A percentile compares a stretch with the other conserved stretches of the same genome.
Evolutionary conservation across 164 flowering plant genomes (phyloP).

Genomic region (Protea cynaroides): DNA sequence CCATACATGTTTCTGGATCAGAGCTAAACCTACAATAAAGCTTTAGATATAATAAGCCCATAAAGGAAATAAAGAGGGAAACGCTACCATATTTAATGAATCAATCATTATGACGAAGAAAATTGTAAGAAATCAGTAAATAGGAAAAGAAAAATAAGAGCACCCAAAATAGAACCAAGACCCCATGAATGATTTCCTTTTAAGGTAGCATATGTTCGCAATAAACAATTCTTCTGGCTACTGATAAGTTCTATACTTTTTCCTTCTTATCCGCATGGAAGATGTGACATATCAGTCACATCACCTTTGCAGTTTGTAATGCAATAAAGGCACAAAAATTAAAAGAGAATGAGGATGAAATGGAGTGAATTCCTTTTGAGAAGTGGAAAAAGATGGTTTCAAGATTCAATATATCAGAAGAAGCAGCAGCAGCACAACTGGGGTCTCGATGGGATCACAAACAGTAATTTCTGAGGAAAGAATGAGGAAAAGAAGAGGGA

Average conservation of each 20-base stretch:
- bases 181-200: background rate
- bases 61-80: background rate
- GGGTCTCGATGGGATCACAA: no score
- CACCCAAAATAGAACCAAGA: background rate
- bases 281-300: no score
- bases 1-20: constrained; percentile 95
- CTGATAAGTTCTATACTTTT: background rate
- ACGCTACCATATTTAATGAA: background rate
- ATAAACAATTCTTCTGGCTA: background rate
- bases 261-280: no score
- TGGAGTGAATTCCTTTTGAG: no score
- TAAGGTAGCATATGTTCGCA: background rate
- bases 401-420: no score
- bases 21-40: constrained; percentile 71
- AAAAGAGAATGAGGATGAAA: no score
- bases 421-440: no score
- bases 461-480: no score
- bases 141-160: background rate
- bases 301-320: no score
- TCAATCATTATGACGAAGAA: background rate
- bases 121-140: background rate
- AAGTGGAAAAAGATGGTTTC: no score
- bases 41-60: constrained; percentile 15
- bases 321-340: no score
- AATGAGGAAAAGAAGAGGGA: no score